Conservation (phyloP, 257 asterid genomes). For the Ehretia macrophylla region DNA sequence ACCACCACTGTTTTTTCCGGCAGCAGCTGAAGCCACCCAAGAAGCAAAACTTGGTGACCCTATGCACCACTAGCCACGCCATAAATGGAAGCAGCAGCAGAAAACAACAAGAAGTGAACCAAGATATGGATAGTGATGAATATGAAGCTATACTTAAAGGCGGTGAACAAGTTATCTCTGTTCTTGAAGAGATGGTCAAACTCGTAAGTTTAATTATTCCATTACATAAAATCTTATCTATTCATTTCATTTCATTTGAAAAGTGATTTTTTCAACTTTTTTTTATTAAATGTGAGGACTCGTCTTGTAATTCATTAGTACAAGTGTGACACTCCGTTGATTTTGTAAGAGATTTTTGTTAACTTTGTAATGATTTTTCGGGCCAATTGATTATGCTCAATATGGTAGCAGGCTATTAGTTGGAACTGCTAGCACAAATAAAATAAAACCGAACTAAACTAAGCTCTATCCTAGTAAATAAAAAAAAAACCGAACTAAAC, state of each 20-base stretch:
- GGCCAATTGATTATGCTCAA: no score
- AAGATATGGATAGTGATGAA: constrained; percentile 47
- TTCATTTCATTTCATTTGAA: not conserved
- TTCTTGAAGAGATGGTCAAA: constrained; percentile 86
- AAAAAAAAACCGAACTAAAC: no score
- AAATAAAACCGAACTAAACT: no score
- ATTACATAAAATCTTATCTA: not conserved
- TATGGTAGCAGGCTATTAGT: no score
- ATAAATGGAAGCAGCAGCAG: constrained; percentile 30
- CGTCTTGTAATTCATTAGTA: no score
- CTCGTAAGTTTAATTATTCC: constrained; percentile 51
- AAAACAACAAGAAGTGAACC: constrained; percentile 9
- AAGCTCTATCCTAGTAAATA: no score
- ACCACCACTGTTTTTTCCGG: not conserved
- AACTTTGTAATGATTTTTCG: no score
- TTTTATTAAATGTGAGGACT: no score
- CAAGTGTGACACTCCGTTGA: no score
- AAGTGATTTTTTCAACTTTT: not conserved
- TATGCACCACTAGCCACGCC: constrained; percentile 31
- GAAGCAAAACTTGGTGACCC: constrained; percentile 18
- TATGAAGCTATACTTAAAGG: constrained; percentile 70
- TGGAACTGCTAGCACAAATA: no score
- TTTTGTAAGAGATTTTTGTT: no score
- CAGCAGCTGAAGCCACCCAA: constrained; percentile 23
- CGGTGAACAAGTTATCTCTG: constrained; percentile 92